Percentiles rank a stretch among this genome's conserved stretches.
Evolutionary conservation across 1,139 yeast species (phyloP).

Genomic region (Tardiomyces digboiensis): DNA sequence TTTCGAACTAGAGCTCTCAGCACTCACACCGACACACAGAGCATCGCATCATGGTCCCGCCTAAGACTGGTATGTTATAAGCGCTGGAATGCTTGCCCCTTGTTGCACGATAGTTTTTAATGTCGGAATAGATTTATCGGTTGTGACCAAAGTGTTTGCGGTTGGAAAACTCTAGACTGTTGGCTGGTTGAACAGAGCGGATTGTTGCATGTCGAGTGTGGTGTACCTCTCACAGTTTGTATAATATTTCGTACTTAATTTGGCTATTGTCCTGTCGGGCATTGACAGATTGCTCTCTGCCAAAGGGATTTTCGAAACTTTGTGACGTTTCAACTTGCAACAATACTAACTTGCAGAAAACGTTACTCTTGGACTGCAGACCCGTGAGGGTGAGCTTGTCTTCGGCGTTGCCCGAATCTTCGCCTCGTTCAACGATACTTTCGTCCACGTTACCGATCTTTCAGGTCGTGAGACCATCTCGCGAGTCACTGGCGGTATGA

Average conservation of each 20-base stretch:
- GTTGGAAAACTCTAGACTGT: not conserved
- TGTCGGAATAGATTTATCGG: no score
- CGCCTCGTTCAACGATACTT: slow-evolving; percentile 99
- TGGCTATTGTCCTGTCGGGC: not conserved
- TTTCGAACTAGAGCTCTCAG: not conserved
- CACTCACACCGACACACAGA: not conserved
- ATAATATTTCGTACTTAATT: no score
- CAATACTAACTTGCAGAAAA: slow-evolving; percentile 28
- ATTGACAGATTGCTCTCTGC: not conserved
- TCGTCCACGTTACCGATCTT: slow-evolving; percentile 99
- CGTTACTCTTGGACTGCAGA: slow-evolving; percentile 74
- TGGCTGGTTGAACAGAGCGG: not conserved
- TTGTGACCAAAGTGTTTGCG: no score
- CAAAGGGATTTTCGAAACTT: no score
- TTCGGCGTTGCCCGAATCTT: slow-evolving; percentile 99
- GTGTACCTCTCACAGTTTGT: no score
- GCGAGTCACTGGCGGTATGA: slow-evolving; percentile 99
- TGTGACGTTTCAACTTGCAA: no score
- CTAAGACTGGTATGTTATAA: not conserved
- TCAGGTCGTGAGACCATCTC: slow-evolving; percentile 99
- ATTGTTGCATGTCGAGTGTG: no score
- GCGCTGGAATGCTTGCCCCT: no score
- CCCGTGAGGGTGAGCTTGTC: slow-evolving; percentile 96
- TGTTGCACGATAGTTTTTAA: not conserved
- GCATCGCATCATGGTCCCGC: slow-evolving; percentile 1